Conservation (phyloP, 116 monocot species). For the Iris pallida region DNA sequence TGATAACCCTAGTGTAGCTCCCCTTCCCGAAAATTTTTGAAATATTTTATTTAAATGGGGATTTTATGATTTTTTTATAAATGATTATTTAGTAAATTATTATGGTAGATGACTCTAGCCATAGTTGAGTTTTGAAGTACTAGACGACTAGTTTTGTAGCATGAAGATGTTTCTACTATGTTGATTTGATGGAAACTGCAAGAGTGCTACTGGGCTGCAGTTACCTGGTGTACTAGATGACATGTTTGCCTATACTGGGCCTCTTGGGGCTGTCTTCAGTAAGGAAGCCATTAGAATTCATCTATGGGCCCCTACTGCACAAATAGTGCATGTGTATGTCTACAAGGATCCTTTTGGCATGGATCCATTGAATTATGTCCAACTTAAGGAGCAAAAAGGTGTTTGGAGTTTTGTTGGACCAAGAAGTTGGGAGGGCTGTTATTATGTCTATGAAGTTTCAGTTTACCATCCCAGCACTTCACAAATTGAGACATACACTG, state of each 20-base stretch:
- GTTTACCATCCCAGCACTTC: slow-evolving; percentile 61
- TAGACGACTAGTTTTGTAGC: too few species aligned
- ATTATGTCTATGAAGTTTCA: slow-evolving; percentile 77
- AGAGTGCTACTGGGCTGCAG: slow-evolving; percentile 65
- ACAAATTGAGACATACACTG: slow-evolving; percentile 51
- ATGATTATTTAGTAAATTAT: too few species aligned
- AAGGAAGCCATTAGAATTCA: slow-evolving; percentile 42
- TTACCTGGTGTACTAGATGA: slow-evolving; percentile 89
- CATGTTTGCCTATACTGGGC: slow-evolving; percentile 67
- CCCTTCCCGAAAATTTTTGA: too few species aligned
- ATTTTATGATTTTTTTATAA: too few species aligned
- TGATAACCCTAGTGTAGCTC: too few species aligned
- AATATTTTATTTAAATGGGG: too few species aligned
- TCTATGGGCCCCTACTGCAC: slow-evolving; percentile 94
- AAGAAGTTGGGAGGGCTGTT: slow-evolving; percentile 66
- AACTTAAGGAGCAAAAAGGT: slow-evolving; percentile 61
- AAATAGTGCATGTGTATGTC: slow-evolving; percentile 40
- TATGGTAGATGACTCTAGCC: too few species aligned
- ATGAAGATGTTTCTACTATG: too few species aligned
- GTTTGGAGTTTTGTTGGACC: slow-evolving; percentile 66
- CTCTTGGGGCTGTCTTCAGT: slow-evolving; percentile 68
- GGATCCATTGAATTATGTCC: slow-evolving; percentile 27
- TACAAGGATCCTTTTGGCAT: slow-evolving; percentile 40
- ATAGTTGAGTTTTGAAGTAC: too few species aligned
- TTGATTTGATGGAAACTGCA: slow-evolving; percentile 44